Conservation (phyloP, 495 filamentous ascomycete species). For the Pyrenula massariospora region DNA sequence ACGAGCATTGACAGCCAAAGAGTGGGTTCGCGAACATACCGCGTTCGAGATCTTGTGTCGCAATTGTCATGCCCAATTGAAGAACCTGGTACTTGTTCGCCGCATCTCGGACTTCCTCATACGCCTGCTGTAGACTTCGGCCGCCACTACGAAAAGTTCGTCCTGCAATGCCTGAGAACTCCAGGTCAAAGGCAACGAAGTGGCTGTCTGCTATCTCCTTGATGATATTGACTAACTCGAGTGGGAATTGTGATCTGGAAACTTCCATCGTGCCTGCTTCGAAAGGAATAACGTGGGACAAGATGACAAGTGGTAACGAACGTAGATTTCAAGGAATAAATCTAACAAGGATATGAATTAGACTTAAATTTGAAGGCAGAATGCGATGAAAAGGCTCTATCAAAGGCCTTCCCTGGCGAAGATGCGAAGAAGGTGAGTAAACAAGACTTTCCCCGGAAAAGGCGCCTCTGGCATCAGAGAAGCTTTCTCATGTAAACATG, state of each 20-base stretch:
- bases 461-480: too few species aligned
- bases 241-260: conserved; percentile 36
- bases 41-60: conserved; percentile 31
- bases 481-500: too few species aligned
- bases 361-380: too few species aligned
- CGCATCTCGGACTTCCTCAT: conserved; percentile 48
- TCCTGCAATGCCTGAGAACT: conserved; percentile 57
- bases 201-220: conserved; percentile 43
- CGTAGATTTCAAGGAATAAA: too few species aligned
- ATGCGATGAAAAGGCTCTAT: too few species aligned
- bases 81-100: conserved; percentile 63
- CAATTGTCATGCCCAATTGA: conserved; percentile 65
- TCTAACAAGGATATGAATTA: too few species aligned
- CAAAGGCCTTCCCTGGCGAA: too few species aligned
- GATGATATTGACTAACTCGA: conserved; percentile 46
- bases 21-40: not conserved
- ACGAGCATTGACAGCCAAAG: not conserved
- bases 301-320: too few species aligned
- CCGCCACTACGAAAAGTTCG: conserved; percentile 9
- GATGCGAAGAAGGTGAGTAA: too few species aligned
- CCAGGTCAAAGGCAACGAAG: conserved; percentile 66
- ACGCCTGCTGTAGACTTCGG: conserved; percentile 49
- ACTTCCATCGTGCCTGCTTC: conserved; percentile 47
- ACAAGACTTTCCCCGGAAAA: too few species aligned
- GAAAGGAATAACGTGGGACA: not conserved